phyloP scores from a whole-genome alignment of 306 rosid genomes.

The Cajanus cajan region DNA sequence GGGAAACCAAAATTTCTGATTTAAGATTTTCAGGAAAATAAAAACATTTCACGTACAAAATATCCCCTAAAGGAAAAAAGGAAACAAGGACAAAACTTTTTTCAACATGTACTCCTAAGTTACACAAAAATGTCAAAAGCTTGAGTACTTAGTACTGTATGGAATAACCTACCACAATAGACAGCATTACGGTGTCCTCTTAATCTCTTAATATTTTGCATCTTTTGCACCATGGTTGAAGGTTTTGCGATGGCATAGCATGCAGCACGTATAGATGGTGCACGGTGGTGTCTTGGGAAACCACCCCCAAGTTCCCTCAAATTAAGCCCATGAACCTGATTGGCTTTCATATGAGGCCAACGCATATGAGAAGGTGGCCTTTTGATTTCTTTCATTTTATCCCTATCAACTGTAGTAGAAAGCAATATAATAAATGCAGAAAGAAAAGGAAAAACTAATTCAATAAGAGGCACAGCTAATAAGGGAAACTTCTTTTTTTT shows the following conservation, averaged over 20 bases:
- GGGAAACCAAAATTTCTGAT: too few relatives aligned
- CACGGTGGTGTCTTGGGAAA: constrained; percentile 90
- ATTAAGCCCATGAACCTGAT: constrained; percentile 87
- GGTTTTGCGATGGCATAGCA: constrained; percentile 97
- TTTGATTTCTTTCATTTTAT: constrained; percentile 49
- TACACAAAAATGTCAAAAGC: constrained; percentile 26
- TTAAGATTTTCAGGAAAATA: too few relatives aligned
- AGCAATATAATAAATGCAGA: constrained; percentile 14
- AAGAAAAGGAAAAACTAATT: constrained; percentile 21
- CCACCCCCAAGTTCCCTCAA: constrained; percentile 99
- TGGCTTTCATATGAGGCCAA: constrained; percentile 99
- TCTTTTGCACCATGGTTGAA: constrained; percentile 90
- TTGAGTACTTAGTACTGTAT: constrained; percentile 2
- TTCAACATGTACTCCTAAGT: constrained; percentile 20
- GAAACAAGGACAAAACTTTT: not conserved
- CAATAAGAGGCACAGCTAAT: constrained; percentile 11
- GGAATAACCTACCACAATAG: constrained; percentile 81
- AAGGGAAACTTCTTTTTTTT: not conserved
- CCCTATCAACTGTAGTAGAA: constrained; percentile 58
- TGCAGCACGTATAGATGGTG: constrained; percentile 92
- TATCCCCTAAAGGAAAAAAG: not conserved
- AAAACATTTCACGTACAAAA: too few relatives aligned
- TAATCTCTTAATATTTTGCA: constrained; percentile 81
- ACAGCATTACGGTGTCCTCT: constrained; percentile 99
- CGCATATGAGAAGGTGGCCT: constrained; percentile 77